phyloP scores from a whole-genome alignment of 257 asterid species.

The Thymus mandschuricus region DNA sequence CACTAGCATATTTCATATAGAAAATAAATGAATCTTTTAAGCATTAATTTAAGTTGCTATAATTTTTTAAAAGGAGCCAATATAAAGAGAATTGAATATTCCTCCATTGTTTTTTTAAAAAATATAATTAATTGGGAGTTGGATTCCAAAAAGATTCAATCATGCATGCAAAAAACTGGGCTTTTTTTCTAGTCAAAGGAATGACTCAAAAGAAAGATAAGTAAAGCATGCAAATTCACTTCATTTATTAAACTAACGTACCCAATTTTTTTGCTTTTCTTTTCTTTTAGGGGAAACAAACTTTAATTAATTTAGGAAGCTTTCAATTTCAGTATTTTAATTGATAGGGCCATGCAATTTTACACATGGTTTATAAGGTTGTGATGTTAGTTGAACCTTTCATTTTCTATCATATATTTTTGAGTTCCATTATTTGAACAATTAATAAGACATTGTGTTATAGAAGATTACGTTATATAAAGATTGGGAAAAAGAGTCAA shows the following conservation, averaged over 20 bases:
- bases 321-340: background rate
- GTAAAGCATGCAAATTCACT: background rate
- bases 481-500: background rate
- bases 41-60: background rate
- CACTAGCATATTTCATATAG: background rate
- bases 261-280: background rate
- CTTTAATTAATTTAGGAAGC: background rate
- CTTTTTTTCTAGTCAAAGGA: slow-evolving; percentile 24
- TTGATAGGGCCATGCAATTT: no score
- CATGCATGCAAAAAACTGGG: slow-evolving; percentile 2
- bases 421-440: background rate
- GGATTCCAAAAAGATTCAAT: slow-evolving; percentile 32
- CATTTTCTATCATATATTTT: background rate
- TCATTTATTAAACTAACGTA: background rate
- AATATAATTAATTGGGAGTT: background rate
- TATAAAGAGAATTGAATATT: slow-evolving; percentile 18
- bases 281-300: background rate
- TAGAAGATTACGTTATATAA: background rate
- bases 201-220: slow-evolving; percentile 25
- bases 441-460: slow-evolving; percentile 5
- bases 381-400: background rate
- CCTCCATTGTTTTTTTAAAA: background rate
- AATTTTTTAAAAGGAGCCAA: background rate
- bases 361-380: background rate
- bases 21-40: background rate